Percentiles rank a stretch among this genome's conserved stretches.
phyloP scores from a whole-genome alignment of 2,329 filamentous ascomycete genomes.

The Tolypocladium capitatum region DNA sequence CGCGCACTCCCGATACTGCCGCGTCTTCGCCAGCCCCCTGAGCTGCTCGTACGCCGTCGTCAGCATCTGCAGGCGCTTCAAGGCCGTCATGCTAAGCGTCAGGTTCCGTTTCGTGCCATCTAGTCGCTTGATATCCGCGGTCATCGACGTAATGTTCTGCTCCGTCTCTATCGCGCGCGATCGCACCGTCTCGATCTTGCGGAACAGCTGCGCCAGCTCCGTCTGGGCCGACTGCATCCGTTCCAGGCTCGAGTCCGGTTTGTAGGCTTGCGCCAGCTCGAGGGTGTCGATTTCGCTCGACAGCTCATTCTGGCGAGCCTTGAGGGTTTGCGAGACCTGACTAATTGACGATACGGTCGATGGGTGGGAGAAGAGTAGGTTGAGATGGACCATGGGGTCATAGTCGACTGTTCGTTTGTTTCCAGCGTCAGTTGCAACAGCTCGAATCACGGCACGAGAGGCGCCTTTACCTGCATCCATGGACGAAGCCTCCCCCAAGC shows the following conservation, averaged over 20 bases:
- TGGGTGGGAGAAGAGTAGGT: conserved; percentile 83
- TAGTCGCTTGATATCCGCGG: conserved; percentile 92
- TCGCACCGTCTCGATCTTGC: conserved; percentile 87
- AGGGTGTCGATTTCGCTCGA: conserved; percentile 63
- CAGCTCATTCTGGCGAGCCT: conserved; percentile 67
- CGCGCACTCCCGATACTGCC: conserved; percentile 91
- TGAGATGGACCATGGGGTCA: conserved; percentile 84
- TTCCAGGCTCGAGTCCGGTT: conserved; percentile 75
- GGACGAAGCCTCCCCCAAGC: conserved; percentile 20
- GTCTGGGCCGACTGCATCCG: conserved; percentile 84
- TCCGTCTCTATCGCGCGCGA: conserved; percentile 84
- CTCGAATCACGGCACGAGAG: not conserved
- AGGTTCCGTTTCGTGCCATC: conserved; percentile 95
- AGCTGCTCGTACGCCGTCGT: conserved; percentile 98
- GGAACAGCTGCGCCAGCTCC: conserved; percentile 81
- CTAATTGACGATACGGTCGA: conserved; percentile 68
- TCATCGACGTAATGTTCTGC: conserved; percentile 95
- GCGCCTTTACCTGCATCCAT: conserved; percentile 29
- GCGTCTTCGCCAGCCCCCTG: conserved; percentile 63
- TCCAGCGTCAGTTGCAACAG: conserved; percentile 8
- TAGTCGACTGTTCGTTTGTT: conserved; percentile 61
- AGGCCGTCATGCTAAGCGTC: conserved; percentile 90
- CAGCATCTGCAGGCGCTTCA: conserved; percentile 96
- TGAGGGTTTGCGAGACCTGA: conserved; percentile 60
- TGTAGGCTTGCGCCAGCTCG: conserved; percentile 66